These are phyloP conservation scores for Hydnum rufescens DNA, from an alignment of 768 basidiomycete species.

Conservation along the genomic window DNA sequence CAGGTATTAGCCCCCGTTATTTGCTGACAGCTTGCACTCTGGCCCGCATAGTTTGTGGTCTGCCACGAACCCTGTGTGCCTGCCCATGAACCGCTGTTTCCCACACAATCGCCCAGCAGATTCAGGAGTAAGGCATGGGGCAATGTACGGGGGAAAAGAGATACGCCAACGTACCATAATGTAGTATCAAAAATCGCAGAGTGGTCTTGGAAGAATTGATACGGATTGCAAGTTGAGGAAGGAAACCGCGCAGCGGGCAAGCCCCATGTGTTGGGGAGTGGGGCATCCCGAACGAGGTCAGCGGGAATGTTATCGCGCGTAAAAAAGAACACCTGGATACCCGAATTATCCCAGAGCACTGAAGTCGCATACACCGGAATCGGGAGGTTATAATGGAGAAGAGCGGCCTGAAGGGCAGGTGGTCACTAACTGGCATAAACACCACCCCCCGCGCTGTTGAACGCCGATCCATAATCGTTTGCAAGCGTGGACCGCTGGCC, in stretches of 20 bases:
- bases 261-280: constrained; percentile 61
- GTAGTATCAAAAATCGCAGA: constrained; percentile 51
- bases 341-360: constrained; percentile 53
- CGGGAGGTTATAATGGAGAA: neutral
- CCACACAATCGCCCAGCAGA: neutral
- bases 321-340: constrained; percentile 72
- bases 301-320: constrained; percentile 47
- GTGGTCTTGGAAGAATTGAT: constrained; percentile 22
- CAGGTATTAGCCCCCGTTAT: constrained; percentile 71
- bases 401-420: neutral
- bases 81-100: constrained; percentile 65
- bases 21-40: constrained; percentile 67
- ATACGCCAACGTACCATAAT: constrained; percentile 34
- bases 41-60: constrained; percentile 53
- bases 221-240: constrained; percentile 19
- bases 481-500: constrained; percentile 42
- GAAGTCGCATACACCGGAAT: neutral
- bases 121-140: neutral
- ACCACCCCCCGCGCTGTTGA: constrained; percentile 71
- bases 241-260: constrained; percentile 47
- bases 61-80: constrained; percentile 41
- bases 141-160: neutral
- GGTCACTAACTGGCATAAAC: constrained; percentile 42
- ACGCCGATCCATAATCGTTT: constrained; percentile 64
- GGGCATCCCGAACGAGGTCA: constrained; percentile 56